Conservation (phyloP, 2,329 filamentous ascomycete genomes). For the Tolypocladium capitatum region DNA sequence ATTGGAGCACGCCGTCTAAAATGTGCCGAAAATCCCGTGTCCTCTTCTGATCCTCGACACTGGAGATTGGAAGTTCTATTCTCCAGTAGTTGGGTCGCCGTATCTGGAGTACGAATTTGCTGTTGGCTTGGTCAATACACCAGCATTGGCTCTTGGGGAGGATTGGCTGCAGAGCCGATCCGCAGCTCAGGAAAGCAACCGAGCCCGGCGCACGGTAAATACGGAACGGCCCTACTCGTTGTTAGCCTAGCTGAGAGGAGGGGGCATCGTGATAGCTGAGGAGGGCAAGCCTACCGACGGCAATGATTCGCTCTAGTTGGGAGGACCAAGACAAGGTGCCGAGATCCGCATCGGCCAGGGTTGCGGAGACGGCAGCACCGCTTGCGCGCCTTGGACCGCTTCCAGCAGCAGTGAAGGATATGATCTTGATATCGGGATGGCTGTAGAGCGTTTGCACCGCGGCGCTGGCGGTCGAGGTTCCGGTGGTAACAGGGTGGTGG, state of each 20-base stretch:
- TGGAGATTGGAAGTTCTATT: conserved; percentile 64
- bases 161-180: conserved; percentile 71
- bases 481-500: not conserved
- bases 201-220: conserved; percentile 81
- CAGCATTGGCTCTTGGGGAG: conserved; percentile 84
- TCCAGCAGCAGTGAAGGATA: conserved; percentile 29
- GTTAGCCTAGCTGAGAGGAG: not conserved
- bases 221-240: conserved; percentile 49
- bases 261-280: not conserved
- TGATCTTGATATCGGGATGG: conserved; percentile 59
- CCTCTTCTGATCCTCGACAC: conserved; percentile 31
- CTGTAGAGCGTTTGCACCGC: conserved; percentile 59
- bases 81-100: conserved; percentile 77
- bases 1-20: conserved; percentile 61
- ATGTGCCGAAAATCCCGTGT: conserved; percentile 57
- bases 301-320: conserved; percentile 67
- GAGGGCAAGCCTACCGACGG: conserved; percentile 43
- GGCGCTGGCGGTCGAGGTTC: not conserved
- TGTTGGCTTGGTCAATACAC: conserved; percentile 75
- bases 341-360: conserved; percentile 25
- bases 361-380: conserved; percentile 5
- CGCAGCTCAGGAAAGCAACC: conserved; percentile 78
- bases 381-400: conserved; percentile 18
- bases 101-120: conserved; percentile 74
- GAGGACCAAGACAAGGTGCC: conserved; percentile 62